Percentiles rank a stretch among this genome's conserved stretches.
phyloP scores from a whole-genome alignment of 2,329 filamentous ascomycete genomes.

The Exophiala sp. region DNA sequence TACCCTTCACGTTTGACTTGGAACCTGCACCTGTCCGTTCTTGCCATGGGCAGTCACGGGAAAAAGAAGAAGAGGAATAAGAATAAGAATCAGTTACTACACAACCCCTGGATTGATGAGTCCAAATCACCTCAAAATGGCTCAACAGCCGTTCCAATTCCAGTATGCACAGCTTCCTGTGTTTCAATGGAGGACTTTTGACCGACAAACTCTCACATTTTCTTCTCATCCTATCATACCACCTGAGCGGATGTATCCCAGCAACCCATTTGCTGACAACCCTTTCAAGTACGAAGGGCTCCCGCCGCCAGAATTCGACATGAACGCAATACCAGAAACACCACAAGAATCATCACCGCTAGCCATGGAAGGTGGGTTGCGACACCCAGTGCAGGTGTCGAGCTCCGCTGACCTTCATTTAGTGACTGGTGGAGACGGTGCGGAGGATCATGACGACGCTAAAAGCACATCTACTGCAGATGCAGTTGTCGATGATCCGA shows the following conservation, averaged over 20 bases:
- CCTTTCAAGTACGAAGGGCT: conserved; percentile 18
- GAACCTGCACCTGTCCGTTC: conserved; percentile 28
- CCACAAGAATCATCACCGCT: conserved; percentile 1
- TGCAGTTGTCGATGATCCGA: not conserved
- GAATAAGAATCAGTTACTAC: conserved; percentile 33
- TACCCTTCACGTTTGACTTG: conserved; percentile 1
- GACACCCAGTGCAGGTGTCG: conserved; percentile 28
- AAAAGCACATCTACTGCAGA: conserved; percentile 29
- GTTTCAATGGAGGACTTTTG: conserved; percentile 43
- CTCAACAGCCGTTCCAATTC: conserved; percentile 25
- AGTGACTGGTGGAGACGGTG: not conserved
- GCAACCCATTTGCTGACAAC: conserved; percentile 23
- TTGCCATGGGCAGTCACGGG: conserved; percentile 37
- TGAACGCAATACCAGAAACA: not conserved
- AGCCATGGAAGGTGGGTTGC: conserved; percentile 19
- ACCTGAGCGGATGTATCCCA: conserved; percentile 16
- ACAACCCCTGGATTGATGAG: conserved; percentile 31
- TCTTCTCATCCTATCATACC: conserved; percentile 34
- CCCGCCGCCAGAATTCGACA: conserved; percentile 2
- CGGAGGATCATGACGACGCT: conserved; percentile 34
- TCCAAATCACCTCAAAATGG: conserved; percentile 38
- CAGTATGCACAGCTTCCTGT: conserved; percentile 44
- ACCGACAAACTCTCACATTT: conserved; percentile 38
- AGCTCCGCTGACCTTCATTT: conserved; percentile 32
- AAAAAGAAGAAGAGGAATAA: conserved; percentile 34